phyloP scores from a whole-genome alignment of 345 rosid genomes.

The Jatropha curcas region DNA sequence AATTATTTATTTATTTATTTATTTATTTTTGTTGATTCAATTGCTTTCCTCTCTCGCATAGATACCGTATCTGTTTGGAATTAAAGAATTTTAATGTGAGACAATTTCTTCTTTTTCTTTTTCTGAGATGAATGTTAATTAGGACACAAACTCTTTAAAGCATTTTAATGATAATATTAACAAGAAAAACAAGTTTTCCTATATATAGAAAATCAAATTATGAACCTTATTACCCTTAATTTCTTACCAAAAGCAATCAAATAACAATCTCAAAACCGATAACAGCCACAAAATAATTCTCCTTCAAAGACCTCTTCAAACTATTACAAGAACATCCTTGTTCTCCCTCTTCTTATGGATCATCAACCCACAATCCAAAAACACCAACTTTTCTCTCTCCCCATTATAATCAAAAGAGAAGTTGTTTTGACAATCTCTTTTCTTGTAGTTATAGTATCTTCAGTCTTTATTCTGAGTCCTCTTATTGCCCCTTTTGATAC shows the following conservation, averaged over 20 bases:
- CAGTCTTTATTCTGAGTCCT: slow-evolving; percentile 27
- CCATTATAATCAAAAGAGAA: slow-evolving; percentile 40
- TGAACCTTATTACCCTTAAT: too few species aligned
- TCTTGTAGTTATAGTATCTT: slow-evolving; percentile 39
- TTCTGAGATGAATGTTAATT: too few species aligned
- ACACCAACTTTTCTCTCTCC: slow-evolving; percentile 18
- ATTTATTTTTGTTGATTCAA: too few species aligned
- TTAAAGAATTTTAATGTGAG: too few species aligned
- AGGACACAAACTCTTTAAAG: too few species aligned
- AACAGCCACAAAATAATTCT: neutral
- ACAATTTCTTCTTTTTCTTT: too few species aligned
- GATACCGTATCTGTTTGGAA: too few species aligned
- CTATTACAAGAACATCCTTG: neutral
- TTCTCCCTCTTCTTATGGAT: slow-evolving; percentile 38
- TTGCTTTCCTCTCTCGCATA: too few species aligned
- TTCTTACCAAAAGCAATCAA: too few species aligned
- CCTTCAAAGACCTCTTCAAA: slow-evolving; percentile 19
- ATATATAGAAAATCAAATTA: neutral
- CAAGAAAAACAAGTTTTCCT: too few species aligned
- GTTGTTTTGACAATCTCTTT: slow-evolving; percentile 24
- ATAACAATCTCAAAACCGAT: neutral
- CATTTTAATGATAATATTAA: too few species aligned
- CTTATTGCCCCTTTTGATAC: slow-evolving; percentile 11
- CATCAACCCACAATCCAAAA: slow-evolving; percentile 22
- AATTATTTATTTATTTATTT: too few species aligned